These are phyloP conservation scores for barrel medic (Medicago truncatula) DNA, from an alignment of 306 rosid genomes.

Conservation along the genomic window MtrunA17r5.0-ANR NC_053044.1:58882001-58882500, in stretches of 20 bases:
- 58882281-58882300: slow-evolving; percentile 35
- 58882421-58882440: slow-evolving; percentile 66
- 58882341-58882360: slow-evolving; percentile 67
- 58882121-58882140: slow-evolving; percentile 14
- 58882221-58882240: slow-evolving; percentile 94
- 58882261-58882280: slow-evolving; percentile 8
- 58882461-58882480: slow-evolving; percentile 90
- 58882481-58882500: slow-evolving; percentile 82
- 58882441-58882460: slow-evolving; percentile 77
- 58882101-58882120: slow-evolving; percentile 78
- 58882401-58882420: slow-evolving; percentile 74
- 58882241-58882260: slow-evolving; percentile 35
- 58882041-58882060: slow-evolving; percentile 84
- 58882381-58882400: slow-evolving; percentile 74
- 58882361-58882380: slow-evolving; percentile 69
- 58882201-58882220: slow-evolving; percentile 85
- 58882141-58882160: slow-evolving; percentile 31
- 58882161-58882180: slow-evolving; percentile 42
- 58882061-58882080: slow-evolving; percentile 87
- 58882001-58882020: slow-evolving; percentile 22
- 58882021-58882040: slow-evolving; percentile 33
- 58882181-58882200: slow-evolving; percentile 59
- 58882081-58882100: slow-evolving; percentile 92
- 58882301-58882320: slow-evolving; percentile 59
- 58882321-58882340: slow-evolving; percentile 68